Evolutionary conservation across 2,329 filamentous ascomycete genomes (phyloP), one percentile per base, ranked within the genome.

Genomic region (Fusarium mexicanum): DNA sequence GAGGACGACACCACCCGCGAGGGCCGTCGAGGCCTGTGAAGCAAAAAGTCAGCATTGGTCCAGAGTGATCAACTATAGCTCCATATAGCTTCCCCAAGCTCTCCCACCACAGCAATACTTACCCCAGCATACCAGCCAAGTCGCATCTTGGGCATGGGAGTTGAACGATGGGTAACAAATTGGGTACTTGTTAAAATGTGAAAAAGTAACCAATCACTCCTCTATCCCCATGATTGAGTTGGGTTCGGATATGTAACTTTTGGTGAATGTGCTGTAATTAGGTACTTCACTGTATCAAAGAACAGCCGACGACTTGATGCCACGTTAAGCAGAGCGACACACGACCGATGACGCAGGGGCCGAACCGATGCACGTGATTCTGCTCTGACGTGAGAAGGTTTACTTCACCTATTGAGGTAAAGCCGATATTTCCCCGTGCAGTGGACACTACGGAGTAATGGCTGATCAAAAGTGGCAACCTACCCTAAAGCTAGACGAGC

Each of bases 1-100:
- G 67, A 97, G 85, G 69, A 98, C 88, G 68, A 98, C 95, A 78
- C 91, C 90, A 75, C 91, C 92, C 78, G 96, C 96, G 81, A 97
- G 91, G 84, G 91, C 92, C 82, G 93, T 91, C 63, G 96, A 98
- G 83, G 91, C 88, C 93, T 95, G 16, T 77, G 37, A 64, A 33
- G 40, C n/a, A 24, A 40, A 38, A 50, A 16, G 73, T 78, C 61
- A 78, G 76, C 71, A 71, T 61, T 46, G 54, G 65, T 73, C 53
- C 61, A 58, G 40, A 61, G 54, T 60, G 65, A 71, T 64, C 53
- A 64, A 65, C 67, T 54, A 72, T 69, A 74, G 76, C 75, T 77
- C 71, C 69, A 71, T 59, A 72, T 68, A 74, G 77, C 76, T 76
- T 71, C 61, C 65, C 65, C 47, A 31, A 74, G 74, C 69, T 75